These are phyloP conservation scores for Nephelium lappaceum DNA, from an alignment of 345 rosid genomes.

Conservation along the genomic window DNA sequence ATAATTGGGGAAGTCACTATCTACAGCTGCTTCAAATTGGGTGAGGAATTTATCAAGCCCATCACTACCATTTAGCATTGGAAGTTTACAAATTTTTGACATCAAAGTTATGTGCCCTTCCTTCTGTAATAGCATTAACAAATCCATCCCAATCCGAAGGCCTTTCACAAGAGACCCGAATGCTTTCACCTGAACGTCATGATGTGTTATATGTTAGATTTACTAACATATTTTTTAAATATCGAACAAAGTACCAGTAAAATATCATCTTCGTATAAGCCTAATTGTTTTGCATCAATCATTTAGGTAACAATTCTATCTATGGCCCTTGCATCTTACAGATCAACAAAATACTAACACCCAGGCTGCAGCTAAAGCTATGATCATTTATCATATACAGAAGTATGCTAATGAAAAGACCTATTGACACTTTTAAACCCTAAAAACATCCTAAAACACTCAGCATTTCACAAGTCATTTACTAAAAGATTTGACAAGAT, in stretches of 20 bases:
- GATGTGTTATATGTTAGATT: neutral
- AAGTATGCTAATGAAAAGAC: neutral
- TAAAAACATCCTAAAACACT: neutral
- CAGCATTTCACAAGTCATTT: neutral
- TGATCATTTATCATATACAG: too few relatives aligned
- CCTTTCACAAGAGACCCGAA: slow-evolving; percentile 90
- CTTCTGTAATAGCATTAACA: slow-evolving; percentile 58
- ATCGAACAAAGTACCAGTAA: neutral
- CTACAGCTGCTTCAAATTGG: slow-evolving; percentile 92
- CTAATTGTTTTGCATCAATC: neutral
- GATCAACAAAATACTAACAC: neutral
- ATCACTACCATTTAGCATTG: slow-evolving; percentile 50
- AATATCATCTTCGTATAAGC: neutral
- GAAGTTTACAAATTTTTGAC: slow-evolving; percentile 58
- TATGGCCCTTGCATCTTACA: neutral
- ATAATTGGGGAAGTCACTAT: slow-evolving; percentile 87
- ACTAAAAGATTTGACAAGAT: neutral
- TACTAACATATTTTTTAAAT: neutral
- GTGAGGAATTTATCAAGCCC: slow-evolving; percentile 67
- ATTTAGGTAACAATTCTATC: neutral
- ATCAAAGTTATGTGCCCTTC: slow-evolving; percentile 48
- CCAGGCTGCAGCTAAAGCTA: neutral
- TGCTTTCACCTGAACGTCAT: slow-evolving; percentile 64
- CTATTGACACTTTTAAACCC: neutral
- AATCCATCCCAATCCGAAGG: slow-evolving; percentile 70